These are phyloP conservation scores for Saturnispora bothae DNA, from an alignment of 805 yeast species.

Conservation along the genomic window DNA sequence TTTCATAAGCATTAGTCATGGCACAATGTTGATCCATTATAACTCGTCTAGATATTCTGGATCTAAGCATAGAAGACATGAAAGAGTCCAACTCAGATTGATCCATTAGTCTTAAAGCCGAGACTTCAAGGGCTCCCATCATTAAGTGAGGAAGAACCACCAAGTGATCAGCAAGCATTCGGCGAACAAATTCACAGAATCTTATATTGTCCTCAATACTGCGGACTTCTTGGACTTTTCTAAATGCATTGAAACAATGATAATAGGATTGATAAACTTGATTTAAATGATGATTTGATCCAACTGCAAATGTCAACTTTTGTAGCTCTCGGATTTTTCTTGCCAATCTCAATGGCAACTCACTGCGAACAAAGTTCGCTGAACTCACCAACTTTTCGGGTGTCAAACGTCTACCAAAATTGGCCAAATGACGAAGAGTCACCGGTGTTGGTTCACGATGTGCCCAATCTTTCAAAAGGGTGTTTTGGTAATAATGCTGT, in stretches of 20 bases:
- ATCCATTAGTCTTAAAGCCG: slow-evolving; percentile 48
- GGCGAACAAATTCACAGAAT: slow-evolving; percentile 56
- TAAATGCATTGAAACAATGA: slow-evolving; percentile 74
- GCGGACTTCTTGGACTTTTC: slow-evolving; percentile 58
- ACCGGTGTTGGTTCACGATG: slow-evolving; percentile 75
- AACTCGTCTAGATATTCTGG: slow-evolving; percentile 81
- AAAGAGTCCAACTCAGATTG: slow-evolving; percentile 57
- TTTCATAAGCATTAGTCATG: slow-evolving; percentile 52
- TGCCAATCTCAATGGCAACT: slow-evolving; percentile 76
- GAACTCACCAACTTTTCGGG: slow-evolving; percentile 68
- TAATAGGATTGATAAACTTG: slow-evolving; percentile 82
- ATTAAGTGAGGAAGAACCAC: slow-evolving; percentile 77
- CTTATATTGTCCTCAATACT: slow-evolving; percentile 64
- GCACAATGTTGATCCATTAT: slow-evolving; percentile 87
- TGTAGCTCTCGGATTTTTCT: slow-evolving; percentile 73
- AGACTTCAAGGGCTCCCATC: slow-evolving; percentile 85
- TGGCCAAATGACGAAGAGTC: slow-evolving; percentile 79
- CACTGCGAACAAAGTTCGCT: slow-evolving; percentile 83
- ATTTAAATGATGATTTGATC: slow-evolving; percentile 75
- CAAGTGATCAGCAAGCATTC: slow-evolving; percentile 68
- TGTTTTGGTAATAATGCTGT: slow-evolving; percentile 83
- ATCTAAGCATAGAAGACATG: slow-evolving; percentile 67
- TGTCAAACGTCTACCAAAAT: slow-evolving; percentile 71
- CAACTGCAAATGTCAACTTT: slow-evolving; percentile 66
- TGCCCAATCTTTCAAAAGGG: slow-evolving; percentile 52